phyloP scores from a whole-genome alignment of 2,329 filamentous ascomycete genomes.

The Eurotiales sp. region DNA sequence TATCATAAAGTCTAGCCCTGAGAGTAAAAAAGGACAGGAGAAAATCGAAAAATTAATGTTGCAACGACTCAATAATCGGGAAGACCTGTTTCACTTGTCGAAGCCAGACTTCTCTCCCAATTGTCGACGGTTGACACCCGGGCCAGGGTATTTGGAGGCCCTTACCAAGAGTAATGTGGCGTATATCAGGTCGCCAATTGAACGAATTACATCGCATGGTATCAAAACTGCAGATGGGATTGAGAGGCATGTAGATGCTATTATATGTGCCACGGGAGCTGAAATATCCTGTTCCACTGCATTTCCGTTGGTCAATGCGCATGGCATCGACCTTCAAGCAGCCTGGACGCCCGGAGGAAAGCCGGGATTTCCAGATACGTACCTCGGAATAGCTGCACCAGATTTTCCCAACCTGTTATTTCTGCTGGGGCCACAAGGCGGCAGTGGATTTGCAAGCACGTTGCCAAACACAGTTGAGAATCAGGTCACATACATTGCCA shows the following conservation, averaged over 20 bases:
- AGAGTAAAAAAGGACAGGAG: slow-evolving; percentile 19
- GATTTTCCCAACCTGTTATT: slow-evolving; percentile 47
- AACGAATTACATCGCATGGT: slow-evolving; percentile 29
- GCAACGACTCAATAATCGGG: slow-evolving; percentile 28
- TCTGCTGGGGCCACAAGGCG: slow-evolving; percentile 31
- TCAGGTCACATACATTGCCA: slow-evolving; percentile 12
- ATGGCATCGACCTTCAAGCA: slow-evolving; percentile 41
- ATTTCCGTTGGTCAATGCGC: slow-evolving; percentile 41
- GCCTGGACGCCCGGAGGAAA: no score
- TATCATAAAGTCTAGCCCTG: no score
- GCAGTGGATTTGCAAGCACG: slow-evolving; percentile 38
- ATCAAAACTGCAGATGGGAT: slow-evolving; percentile 25
- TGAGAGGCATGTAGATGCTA: slow-evolving; percentile 18
- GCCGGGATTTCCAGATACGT: slow-evolving; percentile 38
- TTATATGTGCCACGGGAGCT: slow-evolving; percentile 42
- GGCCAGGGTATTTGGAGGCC: slow-evolving; percentile 55
- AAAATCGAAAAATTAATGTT: slow-evolving; percentile 32
- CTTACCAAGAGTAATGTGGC: slow-evolving; percentile 58
- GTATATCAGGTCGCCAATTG: slow-evolving; percentile 55
- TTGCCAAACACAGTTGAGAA: slow-evolving; percentile 10
- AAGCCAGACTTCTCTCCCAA: slow-evolving; percentile 37
- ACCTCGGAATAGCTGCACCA: slow-evolving; percentile 45
- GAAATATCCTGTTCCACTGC: slow-evolving; percentile 37
- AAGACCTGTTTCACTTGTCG: slow-evolving; percentile 31
- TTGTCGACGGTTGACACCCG: slow-evolving; percentile 45